These are phyloP conservation scores for Ambrosia artemisiifolia DNA, from an alignment of 129 eudicot species.

Conservation along the genomic window DNA sequence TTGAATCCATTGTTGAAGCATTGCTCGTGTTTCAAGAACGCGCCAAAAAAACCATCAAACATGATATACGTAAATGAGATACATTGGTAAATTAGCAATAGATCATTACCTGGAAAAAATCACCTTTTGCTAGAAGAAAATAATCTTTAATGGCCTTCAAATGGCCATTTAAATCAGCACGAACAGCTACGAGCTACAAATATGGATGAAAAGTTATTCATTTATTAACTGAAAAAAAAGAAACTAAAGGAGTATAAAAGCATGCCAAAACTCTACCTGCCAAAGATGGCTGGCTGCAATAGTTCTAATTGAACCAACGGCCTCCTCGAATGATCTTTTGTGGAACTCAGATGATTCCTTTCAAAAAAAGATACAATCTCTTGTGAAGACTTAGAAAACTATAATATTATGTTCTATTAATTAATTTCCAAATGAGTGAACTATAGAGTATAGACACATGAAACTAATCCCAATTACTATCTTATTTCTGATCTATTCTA, in stretches of 20 bases:
- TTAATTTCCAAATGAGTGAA: neutral
- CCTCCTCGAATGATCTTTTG: constrained; percentile 80
- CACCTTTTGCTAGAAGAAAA: constrained; percentile 94
- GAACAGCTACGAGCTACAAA: constrained; percentile 91
- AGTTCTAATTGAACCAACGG: constrained; percentile 67
- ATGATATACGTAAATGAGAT: neutral
- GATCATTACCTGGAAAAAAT: constrained; percentile 80
- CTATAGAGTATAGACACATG: neutral
- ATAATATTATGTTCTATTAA: neutral
- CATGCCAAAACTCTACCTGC: constrained; percentile 55
- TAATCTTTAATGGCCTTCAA: constrained; percentile 91
- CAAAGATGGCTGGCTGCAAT: constrained; percentile 97
- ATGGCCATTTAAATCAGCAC: constrained; percentile 90
- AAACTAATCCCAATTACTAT: neutral
- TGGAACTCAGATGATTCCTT: constrained; percentile 95
- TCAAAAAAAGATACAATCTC: constrained; percentile 13
- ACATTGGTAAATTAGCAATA: neutral
- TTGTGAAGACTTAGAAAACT: neutral
- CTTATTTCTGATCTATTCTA: neutral
- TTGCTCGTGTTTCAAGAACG: neutral
- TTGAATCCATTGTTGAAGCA: neutral
- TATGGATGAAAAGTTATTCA: constrained; percentile 3
- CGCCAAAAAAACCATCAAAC: neutral
- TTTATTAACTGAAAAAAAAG: neutral
- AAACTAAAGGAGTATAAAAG: constrained; percentile 13